Conservation (phyloP, 1,284 basidiomycete genomes). For the Boletellus deceptivus region DNA sequence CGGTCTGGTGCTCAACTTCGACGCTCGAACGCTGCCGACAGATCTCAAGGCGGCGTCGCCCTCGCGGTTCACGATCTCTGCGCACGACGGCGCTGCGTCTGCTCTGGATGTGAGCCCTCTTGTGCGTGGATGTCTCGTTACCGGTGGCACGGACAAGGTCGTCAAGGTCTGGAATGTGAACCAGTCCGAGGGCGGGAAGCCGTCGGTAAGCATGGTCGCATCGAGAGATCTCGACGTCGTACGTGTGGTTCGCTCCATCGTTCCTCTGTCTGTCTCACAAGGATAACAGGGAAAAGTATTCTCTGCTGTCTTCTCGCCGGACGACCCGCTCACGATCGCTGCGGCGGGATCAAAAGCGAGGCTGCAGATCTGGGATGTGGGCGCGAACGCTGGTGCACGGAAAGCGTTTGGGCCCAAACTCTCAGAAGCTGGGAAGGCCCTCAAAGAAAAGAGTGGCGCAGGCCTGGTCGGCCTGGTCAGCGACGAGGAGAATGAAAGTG, state of each 20-base stretch:
- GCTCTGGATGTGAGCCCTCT: slow-evolving; percentile 91
- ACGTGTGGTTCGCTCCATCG: slow-evolving; percentile 35
- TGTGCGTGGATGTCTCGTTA: slow-evolving; percentile 87
- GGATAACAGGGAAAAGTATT: slow-evolving; percentile 87
- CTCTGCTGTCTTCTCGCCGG: slow-evolving; percentile 86
- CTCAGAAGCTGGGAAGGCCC: slow-evolving; percentile 60
- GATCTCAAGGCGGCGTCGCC: slow-evolving; percentile 59
- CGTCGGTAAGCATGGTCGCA: slow-evolving; percentile 84
- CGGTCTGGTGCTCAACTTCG: slow-evolving; percentile 89
- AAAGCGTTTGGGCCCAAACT: slow-evolving; percentile 79
- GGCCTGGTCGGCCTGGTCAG: slow-evolving; percentile 69
- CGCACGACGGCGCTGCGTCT: slow-evolving; percentile 94
- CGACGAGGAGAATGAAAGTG: slow-evolving; percentile 67
- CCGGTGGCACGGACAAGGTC: slow-evolving; percentile 90
- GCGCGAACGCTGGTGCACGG: slow-evolving; percentile 71
- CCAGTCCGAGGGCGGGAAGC: slow-evolving; percentile 61
- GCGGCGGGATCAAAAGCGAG: slow-evolving; percentile 93
- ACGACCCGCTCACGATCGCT: slow-evolving; percentile 91
- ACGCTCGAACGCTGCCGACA: slow-evolving; percentile 79
- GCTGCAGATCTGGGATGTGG: slow-evolving; percentile 93
- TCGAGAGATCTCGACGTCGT: slow-evolving; percentile 93
- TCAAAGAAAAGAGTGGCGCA: slow-evolving; percentile 64
- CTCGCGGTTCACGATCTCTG: slow-evolving; percentile 86
- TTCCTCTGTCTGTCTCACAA: neutral
- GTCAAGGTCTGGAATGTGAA: slow-evolving; percentile 96